Base-by-base conservation (phyloP, 352 stramenopile genomes). In the Phytophthora meadii region DNA sequence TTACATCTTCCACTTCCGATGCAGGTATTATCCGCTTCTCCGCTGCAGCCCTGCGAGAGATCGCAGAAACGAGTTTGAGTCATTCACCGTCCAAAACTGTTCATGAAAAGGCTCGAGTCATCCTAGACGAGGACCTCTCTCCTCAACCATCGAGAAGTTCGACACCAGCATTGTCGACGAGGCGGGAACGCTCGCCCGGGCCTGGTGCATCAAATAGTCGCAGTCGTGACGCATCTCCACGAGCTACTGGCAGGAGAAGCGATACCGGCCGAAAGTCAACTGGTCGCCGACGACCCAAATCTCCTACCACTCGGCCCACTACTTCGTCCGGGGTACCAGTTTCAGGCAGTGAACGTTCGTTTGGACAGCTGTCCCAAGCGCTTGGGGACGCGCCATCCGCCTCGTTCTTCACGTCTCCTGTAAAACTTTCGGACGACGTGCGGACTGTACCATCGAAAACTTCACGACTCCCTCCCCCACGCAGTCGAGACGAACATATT, bases 11-110 rank as follows among this genome's bases (percentile, higher is more conserved):
- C 22, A 22, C 12, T 30, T 56, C 46, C 45, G 45, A 15, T 56
- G 28, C 45, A 82, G 76, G 83, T 40, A 90, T 92, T 54, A 87
- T 88, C 22, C 79, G 82, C 12, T 92, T 82, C 45, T 92, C 83
- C 7, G 72, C 76, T 25, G 61, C 74, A 34, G 83, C 83, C 0
- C 59, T 89, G 12, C 61, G 72, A 42, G 81, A 85, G 36, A 83
- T 92, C n/a, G 83, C 83, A 1, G 71, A 73, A 14, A 85, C 81
- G 2, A 90, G 79, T 53, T 41, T 92, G 30, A 76, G 73, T 11
- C 67, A 84, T 41, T 90, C 81, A 5, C 83, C 81, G 41, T 89
- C 80, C 10, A 88, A 81, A 59, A 63, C 70, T 39, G 81, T 92
- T 5, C 68, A 82, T 50, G 81, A 92, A 50, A 89, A 79, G 10